Conservation (phyloP, 805 yeast genomes). For the Pichia ethanolica region DNA sequence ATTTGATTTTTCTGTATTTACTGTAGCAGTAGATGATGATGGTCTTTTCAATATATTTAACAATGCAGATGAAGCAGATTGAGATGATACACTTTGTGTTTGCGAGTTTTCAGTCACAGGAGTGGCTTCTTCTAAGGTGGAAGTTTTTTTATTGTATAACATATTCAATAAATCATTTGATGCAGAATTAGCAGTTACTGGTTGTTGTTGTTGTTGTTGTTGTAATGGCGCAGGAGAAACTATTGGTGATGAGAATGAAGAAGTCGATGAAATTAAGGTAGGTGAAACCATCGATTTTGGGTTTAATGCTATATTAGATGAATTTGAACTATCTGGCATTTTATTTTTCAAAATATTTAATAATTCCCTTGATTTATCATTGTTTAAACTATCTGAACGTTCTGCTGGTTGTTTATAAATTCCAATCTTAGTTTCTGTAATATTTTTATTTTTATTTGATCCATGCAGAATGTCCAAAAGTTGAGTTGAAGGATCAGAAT, state of each 20-base stretch:
- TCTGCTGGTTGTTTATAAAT: no score
- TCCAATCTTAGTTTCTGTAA: not conserved
- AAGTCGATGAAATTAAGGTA: not conserved
- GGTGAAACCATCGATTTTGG: not conserved
- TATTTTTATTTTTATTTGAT: no score
- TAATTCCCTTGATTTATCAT: slow-evolving; percentile 1
- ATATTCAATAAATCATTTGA: not conserved
- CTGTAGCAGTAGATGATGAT: not conserved
- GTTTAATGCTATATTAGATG: not conserved
- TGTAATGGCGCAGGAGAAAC: no score
- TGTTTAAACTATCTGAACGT: no score
- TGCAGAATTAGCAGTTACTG: not conserved
- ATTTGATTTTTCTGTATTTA: not conserved
- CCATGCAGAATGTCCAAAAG: slow-evolving; percentile 2
- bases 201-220: not conserved
- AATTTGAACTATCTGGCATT: not conserved
- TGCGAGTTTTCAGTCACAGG: not conserved
- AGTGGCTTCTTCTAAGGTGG: not conserved
- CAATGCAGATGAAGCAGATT: not conserved
- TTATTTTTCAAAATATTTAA: slow-evolving; percentile 5
- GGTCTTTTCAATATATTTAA: slow-evolving; percentile 10
- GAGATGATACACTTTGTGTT: no score
- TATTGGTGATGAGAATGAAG: not conserved
- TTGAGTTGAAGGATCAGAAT: slow-evolving; percentile 7
- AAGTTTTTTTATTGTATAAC: not conserved